These are phyloP conservation scores for Penicillium sp. DNA, from an alignment of 2,329 filamentous ascomycete genomes.

Conservation along the genomic window DNA sequence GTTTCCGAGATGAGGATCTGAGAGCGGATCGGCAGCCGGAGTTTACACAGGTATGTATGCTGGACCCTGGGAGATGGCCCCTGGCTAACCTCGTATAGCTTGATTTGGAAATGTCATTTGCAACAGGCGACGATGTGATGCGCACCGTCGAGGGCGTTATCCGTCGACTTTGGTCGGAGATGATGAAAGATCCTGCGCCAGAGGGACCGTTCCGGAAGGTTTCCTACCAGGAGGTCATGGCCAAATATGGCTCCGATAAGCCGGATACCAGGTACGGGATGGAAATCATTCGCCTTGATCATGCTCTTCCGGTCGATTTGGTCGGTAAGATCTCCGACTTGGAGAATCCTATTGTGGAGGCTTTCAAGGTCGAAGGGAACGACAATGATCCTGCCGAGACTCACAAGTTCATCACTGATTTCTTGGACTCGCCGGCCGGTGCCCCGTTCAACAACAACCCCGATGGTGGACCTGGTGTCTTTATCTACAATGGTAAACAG, in stretches of 20 bases:
- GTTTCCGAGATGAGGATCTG: slow-evolving; percentile 93
- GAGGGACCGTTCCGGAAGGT: slow-evolving; percentile 58
- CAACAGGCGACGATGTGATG: slow-evolving; percentile 71
- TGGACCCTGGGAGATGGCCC: background rate
- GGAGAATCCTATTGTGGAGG: slow-evolving; percentile 70
- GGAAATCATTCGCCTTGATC: slow-evolving; percentile 67
- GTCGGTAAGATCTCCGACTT: slow-evolving; percentile 73
- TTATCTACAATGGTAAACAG: slow-evolving; percentile 71
- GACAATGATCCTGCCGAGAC: slow-evolving; percentile 55
- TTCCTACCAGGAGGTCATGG: slow-evolving; percentile 77
- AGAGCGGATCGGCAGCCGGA: slow-evolving; percentile 92
- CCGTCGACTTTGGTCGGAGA: slow-evolving; percentile 54
- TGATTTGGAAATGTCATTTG: slow-evolving; percentile 92
- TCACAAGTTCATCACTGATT: slow-evolving; percentile 63
- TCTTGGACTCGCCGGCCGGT: slow-evolving; percentile 67
- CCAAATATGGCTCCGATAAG: slow-evolving; percentile 82
- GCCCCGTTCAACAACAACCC: slow-evolving; percentile 65
- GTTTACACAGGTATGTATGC: slow-evolving; percentile 74
- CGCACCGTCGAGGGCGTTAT: slow-evolving; percentile 54
- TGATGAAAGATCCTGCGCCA: slow-evolving; percentile 49
- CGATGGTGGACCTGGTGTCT: slow-evolving; percentile 76
- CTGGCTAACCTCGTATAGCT: slow-evolving; percentile 54
- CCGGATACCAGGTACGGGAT: slow-evolving; percentile 78
- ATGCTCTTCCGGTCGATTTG: slow-evolving; percentile 64
- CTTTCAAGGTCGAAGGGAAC: slow-evolving; percentile 61